These are phyloP conservation scores for Aspergillus terreus DNA, from an alignment of 2,329 filamentous ascomycete genomes.

Conservation along the genomic window DNA sequence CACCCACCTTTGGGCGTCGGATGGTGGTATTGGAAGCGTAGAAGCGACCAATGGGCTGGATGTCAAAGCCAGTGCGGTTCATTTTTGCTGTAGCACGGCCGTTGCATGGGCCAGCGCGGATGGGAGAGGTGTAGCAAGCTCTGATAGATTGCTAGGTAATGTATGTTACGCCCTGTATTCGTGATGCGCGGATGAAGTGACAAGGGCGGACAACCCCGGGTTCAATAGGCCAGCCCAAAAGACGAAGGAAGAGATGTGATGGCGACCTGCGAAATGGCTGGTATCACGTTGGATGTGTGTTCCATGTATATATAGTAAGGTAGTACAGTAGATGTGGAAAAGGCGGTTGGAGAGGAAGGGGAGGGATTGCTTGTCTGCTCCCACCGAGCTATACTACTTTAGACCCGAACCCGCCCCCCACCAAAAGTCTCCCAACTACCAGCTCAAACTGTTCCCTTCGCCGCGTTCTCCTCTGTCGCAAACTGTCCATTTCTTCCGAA, in stretches of 20 bases:
- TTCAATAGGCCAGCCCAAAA: no score
- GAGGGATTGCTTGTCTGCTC: neutral
- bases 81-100: slow-evolving; percentile 16
- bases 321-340: neutral
- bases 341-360: neutral
- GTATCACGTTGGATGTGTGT: neutral
- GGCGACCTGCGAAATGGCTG: no score
- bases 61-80: slow-evolving; percentile 51
- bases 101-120: neutral
- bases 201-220: no score
- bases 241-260: no score
- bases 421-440: slow-evolving; percentile 12
- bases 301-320: neutral
- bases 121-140: no score
- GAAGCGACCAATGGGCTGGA: slow-evolving; percentile 69
- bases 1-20: slow-evolving; percentile 65
- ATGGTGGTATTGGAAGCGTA: slow-evolving; percentile 65
- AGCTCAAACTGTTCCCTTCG: neutral
- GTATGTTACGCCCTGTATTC: neutral
- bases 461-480: neutral
- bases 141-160: neutral
- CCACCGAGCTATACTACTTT: neutral
- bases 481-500: no score
- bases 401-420: slow-evolving; percentile 12
- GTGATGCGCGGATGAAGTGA: no score